A percentile compares a stretch with the other conserved stretches of the same genome.
phyloP scores from a whole-genome alignment of 257 asterid genomes.

The Solanum piurae region DNA sequence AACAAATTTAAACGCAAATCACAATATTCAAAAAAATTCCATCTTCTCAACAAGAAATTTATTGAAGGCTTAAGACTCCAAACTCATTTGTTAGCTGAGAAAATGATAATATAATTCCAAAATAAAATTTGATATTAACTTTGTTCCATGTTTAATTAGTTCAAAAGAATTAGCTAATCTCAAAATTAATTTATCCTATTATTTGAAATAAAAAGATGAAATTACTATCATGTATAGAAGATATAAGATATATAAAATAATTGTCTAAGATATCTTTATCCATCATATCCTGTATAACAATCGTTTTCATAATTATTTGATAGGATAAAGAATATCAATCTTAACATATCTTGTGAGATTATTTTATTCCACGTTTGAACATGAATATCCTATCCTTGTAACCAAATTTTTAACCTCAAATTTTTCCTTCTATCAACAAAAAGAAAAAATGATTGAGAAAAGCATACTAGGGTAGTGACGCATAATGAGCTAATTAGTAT shows the following conservation, averaged over 20 bases:
- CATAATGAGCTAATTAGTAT: background rate
- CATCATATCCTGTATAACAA: background rate
- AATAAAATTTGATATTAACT: background rate
- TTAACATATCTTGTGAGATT: too few species aligned
- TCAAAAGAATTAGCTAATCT: background rate
- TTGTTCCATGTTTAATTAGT: background rate
- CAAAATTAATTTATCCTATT: background rate
- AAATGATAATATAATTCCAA: background rate
- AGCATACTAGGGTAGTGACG: background rate
- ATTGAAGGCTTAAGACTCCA: background rate
- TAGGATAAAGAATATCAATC: too few species aligned
- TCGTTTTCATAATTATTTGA: too few species aligned
- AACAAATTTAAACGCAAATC: background rate
- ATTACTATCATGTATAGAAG: background rate
- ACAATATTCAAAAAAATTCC: background rate
- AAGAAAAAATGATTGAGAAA: background rate
- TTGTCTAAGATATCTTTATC: too few species aligned
- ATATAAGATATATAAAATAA: too few species aligned
- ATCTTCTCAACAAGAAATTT: background rate
- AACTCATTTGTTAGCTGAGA: background rate
- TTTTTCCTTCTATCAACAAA: background rate
- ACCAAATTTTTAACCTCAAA: background rate
- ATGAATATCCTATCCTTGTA: background rate
- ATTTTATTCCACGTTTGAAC: background rate
- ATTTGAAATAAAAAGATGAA: background rate